Evolutionary conservation across 352 stramenopile species (phyloP).

Genomic region (Pythium aristosporum): DNA sequence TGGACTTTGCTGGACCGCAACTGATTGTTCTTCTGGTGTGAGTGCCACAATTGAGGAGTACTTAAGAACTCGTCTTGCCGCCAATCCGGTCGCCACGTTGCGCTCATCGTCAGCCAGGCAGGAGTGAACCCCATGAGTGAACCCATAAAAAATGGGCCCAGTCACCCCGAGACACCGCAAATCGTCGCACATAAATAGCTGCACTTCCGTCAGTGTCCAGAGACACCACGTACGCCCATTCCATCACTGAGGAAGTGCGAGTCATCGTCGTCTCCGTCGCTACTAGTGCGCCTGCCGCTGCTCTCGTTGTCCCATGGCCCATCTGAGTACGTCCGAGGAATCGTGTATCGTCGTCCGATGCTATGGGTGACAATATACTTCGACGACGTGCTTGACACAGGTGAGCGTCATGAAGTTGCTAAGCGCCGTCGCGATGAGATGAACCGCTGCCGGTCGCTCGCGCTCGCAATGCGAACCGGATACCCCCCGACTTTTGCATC

Average conservation of each 20-base stretch:
- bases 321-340: conserved; percentile 34
- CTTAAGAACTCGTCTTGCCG: background rate
- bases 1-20: background rate
- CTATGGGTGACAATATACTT: background rate
- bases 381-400: conserved; percentile 21
- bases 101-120: no score
- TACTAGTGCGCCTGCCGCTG: background rate
- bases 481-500: conserved; percentile 38
- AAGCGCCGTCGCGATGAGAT: conserved; percentile 48
- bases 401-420: conserved; percentile 55
- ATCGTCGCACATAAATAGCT: background rate
- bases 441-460: conserved; percentile 44
- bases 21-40: background rate
- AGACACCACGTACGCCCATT: background rate
- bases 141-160: background rate
- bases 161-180: background rate
- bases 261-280: background rate
- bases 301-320: conserved; percentile 23
- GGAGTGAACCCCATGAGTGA: background rate
- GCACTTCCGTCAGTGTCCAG: background rate
- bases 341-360: background rate
- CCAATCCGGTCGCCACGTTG: background rate
- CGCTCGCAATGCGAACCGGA: conserved; percentile 40
- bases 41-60: background rate
- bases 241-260: background rate